phyloP scores from a whole-genome alignment of 805 yeast species.

The Hanseniaspora lindneri region DNA sequence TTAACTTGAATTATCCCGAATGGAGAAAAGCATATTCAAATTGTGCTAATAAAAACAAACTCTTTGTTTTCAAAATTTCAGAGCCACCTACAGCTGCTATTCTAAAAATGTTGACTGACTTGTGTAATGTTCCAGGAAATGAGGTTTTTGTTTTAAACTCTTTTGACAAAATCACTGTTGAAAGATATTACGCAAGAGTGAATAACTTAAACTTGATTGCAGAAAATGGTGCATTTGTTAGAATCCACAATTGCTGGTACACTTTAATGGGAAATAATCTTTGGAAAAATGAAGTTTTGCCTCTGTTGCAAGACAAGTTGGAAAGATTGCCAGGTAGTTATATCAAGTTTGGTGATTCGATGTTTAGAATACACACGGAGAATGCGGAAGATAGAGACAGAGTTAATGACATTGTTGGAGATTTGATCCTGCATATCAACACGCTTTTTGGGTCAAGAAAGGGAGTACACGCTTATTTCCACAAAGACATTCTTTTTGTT shows the following conservation, averaged over 20 bases:
- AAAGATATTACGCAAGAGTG: constrained; percentile 53
- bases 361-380: constrained; percentile 66
- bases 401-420: constrained; percentile 61
- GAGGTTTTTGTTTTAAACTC: constrained; percentile 62
- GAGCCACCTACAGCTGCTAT: constrained; percentile 53
- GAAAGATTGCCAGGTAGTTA: constrained; percentile 75
- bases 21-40: constrained; percentile 26
- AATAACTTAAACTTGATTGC: constrained; percentile 73
- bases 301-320: constrained; percentile 31
- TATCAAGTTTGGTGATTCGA: constrained; percentile 61
- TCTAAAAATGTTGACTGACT: constrained; percentile 44
- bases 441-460: constrained; percentile 47
- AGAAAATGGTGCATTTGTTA: constrained; percentile 77
- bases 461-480: constrained; percentile 66
- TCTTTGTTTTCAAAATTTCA: constrained; percentile 37
- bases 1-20: constrained; percentile 26
- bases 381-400: constrained; percentile 52
- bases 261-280: constrained; percentile 46
- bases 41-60: constrained; percentile 28
- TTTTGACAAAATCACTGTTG: constrained; percentile 51
- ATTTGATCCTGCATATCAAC: constrained; percentile 71
- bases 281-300: constrained; percentile 29
- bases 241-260: constrained; percentile 47
- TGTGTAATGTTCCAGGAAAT: constrained; percentile 47
- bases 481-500: constrained; percentile 56